Base-by-base conservation (phyloP, 208 protist genomes). In the Angomonas deanei region DNA sequence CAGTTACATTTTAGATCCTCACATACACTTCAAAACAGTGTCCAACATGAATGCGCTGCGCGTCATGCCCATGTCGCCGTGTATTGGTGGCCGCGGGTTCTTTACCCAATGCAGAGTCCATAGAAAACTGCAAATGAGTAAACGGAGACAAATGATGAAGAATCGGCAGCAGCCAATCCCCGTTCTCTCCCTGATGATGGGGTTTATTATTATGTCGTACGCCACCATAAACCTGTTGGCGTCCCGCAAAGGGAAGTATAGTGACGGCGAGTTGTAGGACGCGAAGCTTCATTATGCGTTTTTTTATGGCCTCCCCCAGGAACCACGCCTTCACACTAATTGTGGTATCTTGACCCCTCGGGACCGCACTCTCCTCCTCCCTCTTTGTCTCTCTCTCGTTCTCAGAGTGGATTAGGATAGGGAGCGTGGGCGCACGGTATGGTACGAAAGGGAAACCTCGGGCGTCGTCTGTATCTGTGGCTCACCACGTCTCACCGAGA, bases 51-150 rank as follows among this genome's bases (percentile, higher is more conserved):
- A n/a, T n/a, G n/a, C n/a, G n/a, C n/a, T n/a, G n/a, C n/a, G n/a
- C n/a, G n/a, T n/a, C n/a, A n/a, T n/a, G n/a, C n/a, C n/a, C n/a
- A n/a, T n/a, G n/a, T n/a, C n/a, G n/a, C n/a, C n/a, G n/a, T n/a
- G n/a, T n/a, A n/a, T n/a, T n/a, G n/a, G n/a, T n/a, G n/a, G n/a
- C n/a, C n/a, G 49, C 13, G 19, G n/a, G 23, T 72, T 23, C 21
- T 53, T 54, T 27, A 30, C 57, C 5, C 46, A 6, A 13, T 15
- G 21, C 4, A 65, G 6, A 23, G 17, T 53, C 31, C 42, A 32
- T 27, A 57, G 55, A 28, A 76, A 72, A 57, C 59, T 86, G 24
- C 70, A 61, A 42, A 72, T 86, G 75, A 86, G 79, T 62, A 82
- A 82, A 61, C 66, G 66, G 10, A 66, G 79, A 2, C 72, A 78